These are phyloP conservation scores for Rhodotorula sp. DNA, from an alignment of 1,284 basidiomycete genomes.

Conservation along the genomic window DNA sequence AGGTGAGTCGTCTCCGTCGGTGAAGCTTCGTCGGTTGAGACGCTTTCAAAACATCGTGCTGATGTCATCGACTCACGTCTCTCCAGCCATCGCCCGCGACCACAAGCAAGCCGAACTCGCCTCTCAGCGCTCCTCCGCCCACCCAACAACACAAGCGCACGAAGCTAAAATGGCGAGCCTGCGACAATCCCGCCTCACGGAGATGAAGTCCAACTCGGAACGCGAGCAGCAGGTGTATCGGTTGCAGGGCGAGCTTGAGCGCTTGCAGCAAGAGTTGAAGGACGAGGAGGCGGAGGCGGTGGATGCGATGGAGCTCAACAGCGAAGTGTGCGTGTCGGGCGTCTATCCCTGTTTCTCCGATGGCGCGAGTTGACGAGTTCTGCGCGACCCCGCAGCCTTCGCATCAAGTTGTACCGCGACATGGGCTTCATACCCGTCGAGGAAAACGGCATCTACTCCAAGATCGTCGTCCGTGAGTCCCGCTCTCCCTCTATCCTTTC, in stretches of 20 bases:
- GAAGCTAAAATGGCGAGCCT: conserved; percentile 22
- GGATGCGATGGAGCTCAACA: conserved; percentile 23
- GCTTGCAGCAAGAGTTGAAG: conserved; percentile 33
- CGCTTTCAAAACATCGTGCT: no score
- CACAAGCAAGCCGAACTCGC: conserved; percentile 22
- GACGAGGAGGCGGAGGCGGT: conserved; percentile 35
- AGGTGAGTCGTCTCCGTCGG: conserved; percentile 4
- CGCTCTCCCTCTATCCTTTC: neutral
- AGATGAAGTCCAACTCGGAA: conserved; percentile 34
- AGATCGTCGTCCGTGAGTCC: conserved; percentile 35
- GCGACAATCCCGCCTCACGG: conserved; percentile 16
- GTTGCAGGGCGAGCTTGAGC: conserved; percentile 29
- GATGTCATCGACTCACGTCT: no score
- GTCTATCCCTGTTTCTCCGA: neutral
- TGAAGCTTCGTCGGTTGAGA: no score
- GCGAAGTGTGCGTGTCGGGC: conserved; percentile 31
- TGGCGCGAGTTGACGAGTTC: neutral
- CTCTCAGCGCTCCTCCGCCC: conserved; percentile 19
- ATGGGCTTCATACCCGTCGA: conserved; percentile 38
- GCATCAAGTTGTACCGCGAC: conserved; percentile 35
- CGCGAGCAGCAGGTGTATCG: conserved; percentile 31
- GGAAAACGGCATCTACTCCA: conserved; percentile 27
- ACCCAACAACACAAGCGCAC: conserved; percentile 23
- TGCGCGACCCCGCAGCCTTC: conserved; percentile 3
- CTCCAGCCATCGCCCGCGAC: conserved; percentile 29